These are phyloP conservation scores for Phaeotremella fagi DNA, from an alignment of 768 basidiomycete genomes.

Conservation along the genomic window DNA sequence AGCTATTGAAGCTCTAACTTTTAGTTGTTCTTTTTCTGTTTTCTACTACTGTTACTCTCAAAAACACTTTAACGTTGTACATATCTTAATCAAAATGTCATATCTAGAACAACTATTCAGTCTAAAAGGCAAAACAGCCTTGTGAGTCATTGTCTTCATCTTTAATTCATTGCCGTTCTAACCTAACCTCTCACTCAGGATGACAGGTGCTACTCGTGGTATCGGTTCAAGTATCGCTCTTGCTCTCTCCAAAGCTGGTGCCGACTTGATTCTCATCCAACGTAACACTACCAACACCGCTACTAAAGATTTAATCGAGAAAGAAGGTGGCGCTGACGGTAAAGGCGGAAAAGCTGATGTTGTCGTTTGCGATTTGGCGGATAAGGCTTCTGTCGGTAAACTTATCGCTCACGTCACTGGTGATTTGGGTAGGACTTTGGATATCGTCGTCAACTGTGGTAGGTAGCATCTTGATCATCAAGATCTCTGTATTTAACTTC, in stretches of 20 bases:
- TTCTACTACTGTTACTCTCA: too few species aligned
- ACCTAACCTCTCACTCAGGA: slow-evolving; percentile 7
- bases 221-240: slow-evolving; percentile 49
- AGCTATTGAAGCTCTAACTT: too few species aligned
- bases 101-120: slow-evolving; percentile 47
- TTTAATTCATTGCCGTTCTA: background rate
- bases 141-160: slow-evolving; percentile 28
- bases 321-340: slow-evolving; percentile 37
- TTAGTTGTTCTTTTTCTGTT: too few species aligned
- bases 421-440: slow-evolving; percentile 55
- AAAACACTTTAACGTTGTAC: background rate
- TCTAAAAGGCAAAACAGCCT: slow-evolving; percentile 49
- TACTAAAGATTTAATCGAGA: slow-evolving; percentile 47
- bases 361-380: slow-evolving; percentile 59
- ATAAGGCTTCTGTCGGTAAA: slow-evolving; percentile 54
- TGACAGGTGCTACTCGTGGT: slow-evolving; percentile 48
- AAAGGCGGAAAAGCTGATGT: slow-evolving; percentile 49
- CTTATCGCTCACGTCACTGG: slow-evolving; percentile 56
- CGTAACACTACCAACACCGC: slow-evolving; percentile 51
- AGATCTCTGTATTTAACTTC: background rate
- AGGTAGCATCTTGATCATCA: slow-evolving; percentile 23
- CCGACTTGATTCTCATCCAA: slow-evolving; percentile 49
- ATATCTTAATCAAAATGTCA: slow-evolving; percentile 12
- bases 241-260: slow-evolving; percentile 51
- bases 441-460: slow-evolving; percentile 67